Base-by-base conservation (phyloP, 192 early-diverging fungal genomes). In the Oehlia diaphana region DNA sequence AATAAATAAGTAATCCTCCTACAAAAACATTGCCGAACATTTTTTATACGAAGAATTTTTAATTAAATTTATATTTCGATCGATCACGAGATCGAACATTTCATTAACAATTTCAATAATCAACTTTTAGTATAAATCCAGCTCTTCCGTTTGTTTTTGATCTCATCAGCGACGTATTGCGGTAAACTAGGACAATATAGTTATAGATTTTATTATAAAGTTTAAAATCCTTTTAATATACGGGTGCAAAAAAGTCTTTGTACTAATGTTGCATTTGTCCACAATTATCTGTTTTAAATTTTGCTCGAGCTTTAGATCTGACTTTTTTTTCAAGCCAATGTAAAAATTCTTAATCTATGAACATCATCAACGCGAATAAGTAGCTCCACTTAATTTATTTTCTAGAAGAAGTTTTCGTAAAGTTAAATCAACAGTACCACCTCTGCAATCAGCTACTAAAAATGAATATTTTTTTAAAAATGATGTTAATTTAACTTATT, bases 1-100 rank as follows among this genome's bases (percentile, higher is more conserved):
- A 84, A 84, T 9, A 90, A 71, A 63, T 90, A 90, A 39, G 82
- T 79, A 90, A 90, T 0, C 89, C 89, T 79, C 89, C 89, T 4
- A 90, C 89, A 90, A 72, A 63, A 90, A 88, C 53, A 90, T 86
- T 53, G 88, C 86, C 39, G 84, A 78, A 21, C 86, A 76, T 79
- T 80, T n/a, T 49, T 72, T n/a, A 21, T 81, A 66, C 2, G 84
- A 80, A 67, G 84, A 83, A 47, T 47, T 1, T 12, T 47, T 82
- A 68, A 89, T 86, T 69, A 90, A 63, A 23, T 82, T 79, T 9
- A 89, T 31, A 2, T 89, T 87, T 82, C 88, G 83, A 33, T 85
- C 74, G 35, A 90, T 72, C 8, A 88, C 87, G 9, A 87, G 89
- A 49, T 89, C 88, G 83, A 89, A 90, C 35, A 90, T 88, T 69